These are phyloP conservation scores for Berkeleyomyces basicola DNA, from an alignment of 2,329 filamentous ascomycete genomes.

Conservation along the genomic window DNA sequence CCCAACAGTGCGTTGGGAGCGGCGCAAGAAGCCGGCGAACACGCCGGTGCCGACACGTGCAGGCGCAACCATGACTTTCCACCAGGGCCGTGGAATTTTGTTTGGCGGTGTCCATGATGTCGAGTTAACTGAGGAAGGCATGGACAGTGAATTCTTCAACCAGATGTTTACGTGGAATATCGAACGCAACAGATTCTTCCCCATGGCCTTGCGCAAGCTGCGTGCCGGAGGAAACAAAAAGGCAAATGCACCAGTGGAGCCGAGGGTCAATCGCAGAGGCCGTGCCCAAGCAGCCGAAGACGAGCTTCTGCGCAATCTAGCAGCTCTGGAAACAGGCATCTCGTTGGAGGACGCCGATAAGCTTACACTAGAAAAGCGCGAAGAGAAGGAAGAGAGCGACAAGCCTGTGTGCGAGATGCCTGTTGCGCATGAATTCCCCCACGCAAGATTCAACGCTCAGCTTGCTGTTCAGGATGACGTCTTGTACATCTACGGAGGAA, in stretches of 20 bases:
- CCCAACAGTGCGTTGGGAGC: conserved; percentile 76
- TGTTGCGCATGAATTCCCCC: conserved; percentile 67
- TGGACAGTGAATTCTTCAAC: conserved; percentile 96
- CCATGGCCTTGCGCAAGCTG: conserved; percentile 57
- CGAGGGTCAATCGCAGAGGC: conserved; percentile 44
- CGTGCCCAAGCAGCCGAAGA: conserved; percentile 82
- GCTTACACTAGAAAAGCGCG: conserved; percentile 33
- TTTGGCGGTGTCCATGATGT: conserved; percentile 94
- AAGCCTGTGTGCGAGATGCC: conserved; percentile 44
- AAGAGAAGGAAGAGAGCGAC: conserved; percentile 30
- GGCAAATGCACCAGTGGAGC: conserved; percentile 28
- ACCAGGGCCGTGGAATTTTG: conserved; percentile 80
- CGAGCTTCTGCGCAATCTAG: conserved; percentile 72
- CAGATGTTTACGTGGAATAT: conserved; percentile 84
- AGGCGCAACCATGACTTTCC: conserved; percentile 83
- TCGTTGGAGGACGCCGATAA: conserved; percentile 37
- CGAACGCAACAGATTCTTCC: conserved; percentile 90
- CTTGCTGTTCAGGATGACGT: conserved; percentile 82
- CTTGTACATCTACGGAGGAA: conserved; percentile 88
- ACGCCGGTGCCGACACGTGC: conserved; percentile 67
- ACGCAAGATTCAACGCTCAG: conserved; percentile 79
- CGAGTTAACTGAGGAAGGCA: conserved; percentile 80
- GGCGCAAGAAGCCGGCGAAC: conserved; percentile 82
- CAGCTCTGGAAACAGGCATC: conserved; percentile 62
- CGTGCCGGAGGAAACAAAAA: conserved; percentile 42